A percentile compares a stretch with the other conserved stretches of the same genome.
phyloP scores from a whole-genome alignment of 108 stramenopile species.

The Fragilaria crotonensis region DNA sequence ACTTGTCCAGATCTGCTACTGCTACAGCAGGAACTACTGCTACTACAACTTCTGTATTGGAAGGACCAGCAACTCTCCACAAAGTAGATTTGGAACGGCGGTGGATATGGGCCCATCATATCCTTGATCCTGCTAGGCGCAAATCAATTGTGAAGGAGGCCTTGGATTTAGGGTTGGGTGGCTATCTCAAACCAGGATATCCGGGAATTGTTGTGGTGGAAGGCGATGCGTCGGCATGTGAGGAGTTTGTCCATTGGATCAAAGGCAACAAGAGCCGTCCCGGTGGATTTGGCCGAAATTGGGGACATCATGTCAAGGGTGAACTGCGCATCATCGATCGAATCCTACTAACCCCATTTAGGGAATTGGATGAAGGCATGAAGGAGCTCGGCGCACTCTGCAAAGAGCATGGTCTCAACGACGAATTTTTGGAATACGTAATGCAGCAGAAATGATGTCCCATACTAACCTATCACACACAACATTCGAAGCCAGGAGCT shows the following conservation, averaged over 20 bases:
- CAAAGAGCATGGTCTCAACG: slow-evolving; percentile 27
- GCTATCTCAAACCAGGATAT: slow-evolving; percentile 45
- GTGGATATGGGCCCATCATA: slow-evolving; percentile 65
- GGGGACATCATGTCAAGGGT: slow-evolving; percentile 55
- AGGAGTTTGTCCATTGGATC: slow-evolving; percentile 43
- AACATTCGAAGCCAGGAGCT: too few relatives aligned
- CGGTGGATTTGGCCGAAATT: slow-evolving; percentile 54
- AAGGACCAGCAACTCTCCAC: background rate
- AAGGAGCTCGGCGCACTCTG: slow-evolving; percentile 22
- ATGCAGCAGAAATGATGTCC: slow-evolving; percentile 56
- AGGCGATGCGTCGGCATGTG: slow-evolving; percentile 21
- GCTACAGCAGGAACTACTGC: background rate
- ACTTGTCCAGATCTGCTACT: background rate
- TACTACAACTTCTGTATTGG: background rate
- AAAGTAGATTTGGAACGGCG: slow-evolving; percentile 12
- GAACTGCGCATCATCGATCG: slow-evolving; percentile 11
- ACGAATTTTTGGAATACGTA: slow-evolving; percentile 45
- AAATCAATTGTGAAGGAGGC: slow-evolving; percentile 39
- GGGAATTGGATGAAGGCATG: slow-evolving; percentile 43
- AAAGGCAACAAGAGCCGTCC: slow-evolving; percentile 51
- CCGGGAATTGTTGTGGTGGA: slow-evolving; percentile 48
- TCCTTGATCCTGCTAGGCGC: slow-evolving; percentile 23
- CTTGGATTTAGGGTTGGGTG: slow-evolving; percentile 19
- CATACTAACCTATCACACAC: too few relatives aligned
- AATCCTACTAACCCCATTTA: slow-evolving; percentile 17